Percentiles rank a stretch among this genome's conserved stretches.
Evolutionary conservation across 2,329 filamentous ascomycete species (phyloP).

Genomic region (Saccharata proteae): DNA sequence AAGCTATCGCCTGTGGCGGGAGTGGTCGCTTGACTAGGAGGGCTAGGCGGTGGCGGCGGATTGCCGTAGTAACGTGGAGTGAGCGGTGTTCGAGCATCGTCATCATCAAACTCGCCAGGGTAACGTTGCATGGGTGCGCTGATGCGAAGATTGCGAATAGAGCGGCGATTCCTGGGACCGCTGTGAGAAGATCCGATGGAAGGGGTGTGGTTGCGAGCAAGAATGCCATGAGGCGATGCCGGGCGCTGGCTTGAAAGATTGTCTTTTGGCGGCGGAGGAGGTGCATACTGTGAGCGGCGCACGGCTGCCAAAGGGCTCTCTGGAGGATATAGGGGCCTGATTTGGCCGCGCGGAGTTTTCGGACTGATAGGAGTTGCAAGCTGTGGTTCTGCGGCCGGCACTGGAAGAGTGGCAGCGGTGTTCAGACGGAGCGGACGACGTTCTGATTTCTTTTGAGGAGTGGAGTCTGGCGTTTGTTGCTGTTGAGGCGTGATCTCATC

Average conservation of each 20-base stretch:
- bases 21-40: slow-evolving; percentile 25
- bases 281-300: slow-evolving; percentile 4
- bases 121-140: slow-evolving; percentile 41
- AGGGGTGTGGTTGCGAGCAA: slow-evolving; percentile 25
- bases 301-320: slow-evolving; percentile 10
- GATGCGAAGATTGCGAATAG: slow-evolving; percentile 45
- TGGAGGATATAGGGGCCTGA: slow-evolving; percentile 38
- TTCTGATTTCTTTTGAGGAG: not conserved
- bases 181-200: slow-evolving; percentile 24
- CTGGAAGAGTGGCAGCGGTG: slow-evolving; percentile 11
- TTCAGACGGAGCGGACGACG: slow-evolving; percentile 14
- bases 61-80: slow-evolving; percentile 46
- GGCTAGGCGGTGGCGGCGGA: slow-evolving; percentile 39
- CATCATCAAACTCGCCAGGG: slow-evolving; percentile 33
- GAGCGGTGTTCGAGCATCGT: slow-evolving; percentile 39
- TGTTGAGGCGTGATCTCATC: slow-evolving; percentile 4
- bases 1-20: slow-evolving; percentile 17
- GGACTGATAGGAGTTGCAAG: slow-evolving; percentile 20
- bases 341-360: slow-evolving; percentile 25
- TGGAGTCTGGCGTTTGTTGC: too few species aligned
- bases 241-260: not conserved
- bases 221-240: slow-evolving; percentile 22
- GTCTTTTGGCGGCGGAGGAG: not conserved
- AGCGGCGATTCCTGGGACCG: slow-evolving; percentile 27
- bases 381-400: slow-evolving; percentile 5